These are phyloP conservation scores for Aspergillus udagawae DNA, from an alignment of 2,329 filamentous ascomycete species.

Conservation along the genomic window DNA sequence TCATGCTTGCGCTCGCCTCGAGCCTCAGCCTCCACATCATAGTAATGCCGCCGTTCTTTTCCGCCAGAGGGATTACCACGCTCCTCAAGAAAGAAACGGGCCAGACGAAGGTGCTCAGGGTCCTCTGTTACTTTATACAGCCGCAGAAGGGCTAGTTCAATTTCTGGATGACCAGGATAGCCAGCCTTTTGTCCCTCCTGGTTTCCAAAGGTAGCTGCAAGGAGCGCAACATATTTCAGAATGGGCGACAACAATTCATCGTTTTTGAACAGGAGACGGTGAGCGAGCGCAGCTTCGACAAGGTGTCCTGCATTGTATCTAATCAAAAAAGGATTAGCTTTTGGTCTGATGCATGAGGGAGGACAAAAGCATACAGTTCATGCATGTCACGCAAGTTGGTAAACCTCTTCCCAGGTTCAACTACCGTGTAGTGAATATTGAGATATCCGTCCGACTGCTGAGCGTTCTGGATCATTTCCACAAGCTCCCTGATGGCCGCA, in stretches of 20 bases:
- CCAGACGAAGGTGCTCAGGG: conserved; percentile 43
- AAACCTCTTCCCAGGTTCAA: conserved; percentile 54
- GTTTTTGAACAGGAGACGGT: conserved; percentile 51
- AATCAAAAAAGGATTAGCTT: not conserved
- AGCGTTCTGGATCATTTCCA: conserved; percentile 53
- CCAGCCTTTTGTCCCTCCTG: conserved; percentile 49
- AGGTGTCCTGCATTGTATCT: conserved; percentile 60
- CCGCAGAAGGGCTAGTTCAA: conserved; percentile 49
- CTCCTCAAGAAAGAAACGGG: conserved; percentile 56
- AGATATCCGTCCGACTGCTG: conserved; percentile 60
- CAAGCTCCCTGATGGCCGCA: conserved; percentile 52
- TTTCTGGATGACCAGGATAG: conserved; percentile 59
- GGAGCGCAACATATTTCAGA: conserved; percentile 51
- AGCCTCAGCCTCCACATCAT: conserved; percentile 50
- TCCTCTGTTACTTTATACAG: conserved; percentile 41
- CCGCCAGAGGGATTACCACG: conserved; percentile 46
- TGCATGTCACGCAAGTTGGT: conserved; percentile 60
- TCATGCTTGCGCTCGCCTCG: conserved; percentile 43
- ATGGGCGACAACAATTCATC: conserved; percentile 51
- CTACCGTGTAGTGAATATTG: conserved; percentile 60
- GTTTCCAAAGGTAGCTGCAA: conserved; percentile 51
- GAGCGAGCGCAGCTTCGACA: conserved; percentile 58
- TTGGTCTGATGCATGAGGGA: not conserved
- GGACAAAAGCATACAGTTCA: conserved; percentile 47
- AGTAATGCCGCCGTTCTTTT: conserved; percentile 50